Conservation (phyloP, 108 stramenopile genomes). For the Pseudonitzschia pungens region DNA sequence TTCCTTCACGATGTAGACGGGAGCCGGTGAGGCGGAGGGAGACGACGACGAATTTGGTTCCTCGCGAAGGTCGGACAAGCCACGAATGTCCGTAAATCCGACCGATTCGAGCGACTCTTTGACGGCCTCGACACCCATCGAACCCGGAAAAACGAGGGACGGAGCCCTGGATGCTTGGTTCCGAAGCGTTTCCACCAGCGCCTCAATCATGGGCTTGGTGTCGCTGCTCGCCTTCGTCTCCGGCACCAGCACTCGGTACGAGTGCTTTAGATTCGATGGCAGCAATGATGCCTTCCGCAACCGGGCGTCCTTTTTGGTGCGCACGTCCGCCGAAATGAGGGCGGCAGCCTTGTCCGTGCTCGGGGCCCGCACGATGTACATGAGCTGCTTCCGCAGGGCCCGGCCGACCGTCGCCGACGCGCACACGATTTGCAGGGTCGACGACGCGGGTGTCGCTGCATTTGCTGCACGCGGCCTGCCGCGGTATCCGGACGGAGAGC, state of each 20-base stretch:
- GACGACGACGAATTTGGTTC: no score
- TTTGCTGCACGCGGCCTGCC: neutral
- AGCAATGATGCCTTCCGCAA: conserved; percentile 52
- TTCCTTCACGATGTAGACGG: conserved; percentile 63
- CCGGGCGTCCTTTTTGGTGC: conserved; percentile 58
- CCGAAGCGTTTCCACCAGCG: conserved; percentile 10
- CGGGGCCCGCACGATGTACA: conserved; percentile 56
- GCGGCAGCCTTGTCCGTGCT: conserved; percentile 67
- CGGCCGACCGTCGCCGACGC: conserved; percentile 74
- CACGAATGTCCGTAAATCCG: conserved; percentile 50
- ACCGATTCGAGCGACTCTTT: conserved; percentile 32
- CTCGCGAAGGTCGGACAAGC: conserved; percentile 29
- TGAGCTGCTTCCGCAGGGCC: conserved; percentile 68
- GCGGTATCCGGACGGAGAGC: neutral
- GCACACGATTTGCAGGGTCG: conserved; percentile 53
- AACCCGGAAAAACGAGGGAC: conserved; percentile 69
- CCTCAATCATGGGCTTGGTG: neutral
- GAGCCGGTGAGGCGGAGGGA: conserved; percentile 26
- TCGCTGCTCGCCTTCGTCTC: neutral
- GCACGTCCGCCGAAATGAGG: conserved; percentile 61
- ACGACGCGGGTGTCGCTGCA: neutral
- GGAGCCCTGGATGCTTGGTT: conserved; percentile 16
- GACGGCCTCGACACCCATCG: conserved; percentile 53
- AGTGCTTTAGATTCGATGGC: conserved; percentile 57
- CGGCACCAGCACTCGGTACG: conserved; percentile 34